Conservation (phyloP, 176 grass and related monocot species). For the Poa annua region DNA sequence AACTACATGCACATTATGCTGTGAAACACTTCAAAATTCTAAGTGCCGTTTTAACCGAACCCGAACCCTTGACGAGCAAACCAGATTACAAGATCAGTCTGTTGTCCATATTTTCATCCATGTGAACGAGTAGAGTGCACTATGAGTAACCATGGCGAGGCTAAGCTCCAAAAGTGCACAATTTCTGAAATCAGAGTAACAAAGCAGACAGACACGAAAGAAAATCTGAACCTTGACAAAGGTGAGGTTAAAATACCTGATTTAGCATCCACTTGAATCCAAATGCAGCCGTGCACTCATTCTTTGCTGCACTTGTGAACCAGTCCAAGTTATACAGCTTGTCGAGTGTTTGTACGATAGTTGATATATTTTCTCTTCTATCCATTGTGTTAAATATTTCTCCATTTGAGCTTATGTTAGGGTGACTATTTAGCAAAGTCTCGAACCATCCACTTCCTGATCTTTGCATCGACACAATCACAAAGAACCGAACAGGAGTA, state of each 20-base stretch:
- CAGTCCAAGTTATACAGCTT: constrained; percentile 83
- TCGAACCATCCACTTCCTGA: constrained; percentile 98
- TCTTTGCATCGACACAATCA: constrained; percentile 92
- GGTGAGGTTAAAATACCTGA: constrained; percentile 53
- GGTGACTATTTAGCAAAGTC: constrained; percentile 95
- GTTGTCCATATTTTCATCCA: not conserved
- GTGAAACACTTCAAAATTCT: constrained; percentile 14
- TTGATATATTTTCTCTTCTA: constrained; percentile 69
- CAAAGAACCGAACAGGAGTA: constrained; percentile 78
- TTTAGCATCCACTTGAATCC: constrained; percentile 99
- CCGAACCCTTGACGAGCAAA: not conserved
- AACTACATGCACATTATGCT: constrained; percentile 10
- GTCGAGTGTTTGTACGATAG: constrained; percentile 71
- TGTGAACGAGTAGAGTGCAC: not conserved
- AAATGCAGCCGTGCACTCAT: constrained; percentile 87
- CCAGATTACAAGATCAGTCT: not conserved
- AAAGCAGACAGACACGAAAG: not conserved
- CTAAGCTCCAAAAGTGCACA: not conserved
- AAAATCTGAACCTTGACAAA: not conserved
- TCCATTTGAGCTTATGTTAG: constrained; percentile 92
- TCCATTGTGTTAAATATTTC: constrained; percentile 72
- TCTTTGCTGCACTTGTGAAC: constrained; percentile 82
- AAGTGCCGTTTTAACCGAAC: not conserved
- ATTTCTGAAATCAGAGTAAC: not conserved
- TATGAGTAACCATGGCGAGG: not conserved